phyloP scores from a whole-genome alignment of 129 eudicot species.

The Silybum marianum region DNA sequence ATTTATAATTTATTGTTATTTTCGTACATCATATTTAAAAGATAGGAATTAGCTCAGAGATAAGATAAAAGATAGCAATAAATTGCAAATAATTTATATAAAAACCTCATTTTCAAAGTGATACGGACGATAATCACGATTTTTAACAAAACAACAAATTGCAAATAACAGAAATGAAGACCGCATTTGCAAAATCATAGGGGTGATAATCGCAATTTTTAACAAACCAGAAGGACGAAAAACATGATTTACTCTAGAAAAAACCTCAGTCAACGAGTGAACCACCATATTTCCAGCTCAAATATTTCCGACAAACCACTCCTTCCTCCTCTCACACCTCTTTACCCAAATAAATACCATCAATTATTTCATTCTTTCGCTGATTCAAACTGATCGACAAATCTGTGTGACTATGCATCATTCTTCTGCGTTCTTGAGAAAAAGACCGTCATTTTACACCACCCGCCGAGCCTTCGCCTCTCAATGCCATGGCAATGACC shows the following conservation, averaged over 20 bases:
- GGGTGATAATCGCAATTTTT: too few relatives aligned
- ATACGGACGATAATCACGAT: too few relatives aligned
- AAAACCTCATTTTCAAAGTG: not conserved
- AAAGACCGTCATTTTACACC: slow-evolving; percentile 27
- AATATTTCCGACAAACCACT: slow-evolving; percentile 25
- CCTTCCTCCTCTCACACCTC: not conserved
- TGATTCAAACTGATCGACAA: not conserved
- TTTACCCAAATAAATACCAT: slow-evolving; percentile 21
- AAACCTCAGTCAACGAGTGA: slow-evolving; percentile 28
- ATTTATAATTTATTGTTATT: not conserved
- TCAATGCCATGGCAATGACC: slow-evolving; percentile 25
- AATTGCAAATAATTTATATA: not conserved
- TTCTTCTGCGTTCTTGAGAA: slow-evolving; percentile 45
- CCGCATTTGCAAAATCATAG: not conserved
- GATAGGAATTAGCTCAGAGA: not conserved
- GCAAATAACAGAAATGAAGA: not conserved
- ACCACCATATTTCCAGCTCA: slow-evolving; percentile 47
- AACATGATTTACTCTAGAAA: slow-evolving; percentile 12
- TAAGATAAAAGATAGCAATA: not conserved
- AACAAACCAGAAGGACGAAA: not conserved
- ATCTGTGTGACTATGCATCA: slow-evolving; percentile 50
- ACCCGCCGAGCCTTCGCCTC: slow-evolving; percentile 17
- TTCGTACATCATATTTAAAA: not conserved
- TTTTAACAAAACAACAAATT: not conserved
- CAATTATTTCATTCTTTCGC: not conserved